These are phyloP conservation scores for Monilinia vaccinii-corymbosi DNA, from an alignment of 2,329 filamentous ascomycete genomes.

Conservation along the genomic window DNA sequence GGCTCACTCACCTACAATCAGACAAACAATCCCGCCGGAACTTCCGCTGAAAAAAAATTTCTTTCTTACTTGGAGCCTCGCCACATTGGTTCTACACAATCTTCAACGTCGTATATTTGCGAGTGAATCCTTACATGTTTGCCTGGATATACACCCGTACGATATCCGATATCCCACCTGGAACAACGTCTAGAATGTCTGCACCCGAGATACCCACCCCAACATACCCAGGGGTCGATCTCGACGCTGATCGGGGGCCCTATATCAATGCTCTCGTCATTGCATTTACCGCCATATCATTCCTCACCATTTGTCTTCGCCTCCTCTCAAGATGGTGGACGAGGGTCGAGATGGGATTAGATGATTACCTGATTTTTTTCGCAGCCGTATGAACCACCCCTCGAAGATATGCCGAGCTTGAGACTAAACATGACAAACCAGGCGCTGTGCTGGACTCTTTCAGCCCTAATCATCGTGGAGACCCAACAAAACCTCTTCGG, in stretches of 20 bases:
- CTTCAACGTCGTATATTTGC: too few relatives aligned
- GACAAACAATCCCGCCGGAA: too few relatives aligned
- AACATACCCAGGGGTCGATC: background rate
- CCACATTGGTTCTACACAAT: too few relatives aligned
- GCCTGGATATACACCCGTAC: background rate
- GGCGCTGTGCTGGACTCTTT: background rate
- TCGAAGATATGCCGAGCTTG: background rate
- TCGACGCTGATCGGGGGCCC: background rate
- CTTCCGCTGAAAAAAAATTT: too few relatives aligned
- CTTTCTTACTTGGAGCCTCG: too few relatives aligned
- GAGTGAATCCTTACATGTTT: background rate
- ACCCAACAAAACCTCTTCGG: background rate
- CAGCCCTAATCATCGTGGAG: background rate
- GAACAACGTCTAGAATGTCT: background rate
- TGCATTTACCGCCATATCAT: background rate
- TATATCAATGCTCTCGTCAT: background rate
- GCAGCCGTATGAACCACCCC: background rate
- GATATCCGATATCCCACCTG: background rate
- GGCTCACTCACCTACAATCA: too few relatives aligned
- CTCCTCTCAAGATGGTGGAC: background rate
- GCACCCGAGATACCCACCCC: background rate
- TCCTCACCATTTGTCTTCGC: background rate
- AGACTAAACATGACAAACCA: background rate
- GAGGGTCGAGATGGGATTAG: background rate
- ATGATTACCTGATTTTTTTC: background rate